These are phyloP conservation scores for Saccharomyces jurei DNA, from an alignment of 805 yeast species.

Conservation along the genomic window DNA sequence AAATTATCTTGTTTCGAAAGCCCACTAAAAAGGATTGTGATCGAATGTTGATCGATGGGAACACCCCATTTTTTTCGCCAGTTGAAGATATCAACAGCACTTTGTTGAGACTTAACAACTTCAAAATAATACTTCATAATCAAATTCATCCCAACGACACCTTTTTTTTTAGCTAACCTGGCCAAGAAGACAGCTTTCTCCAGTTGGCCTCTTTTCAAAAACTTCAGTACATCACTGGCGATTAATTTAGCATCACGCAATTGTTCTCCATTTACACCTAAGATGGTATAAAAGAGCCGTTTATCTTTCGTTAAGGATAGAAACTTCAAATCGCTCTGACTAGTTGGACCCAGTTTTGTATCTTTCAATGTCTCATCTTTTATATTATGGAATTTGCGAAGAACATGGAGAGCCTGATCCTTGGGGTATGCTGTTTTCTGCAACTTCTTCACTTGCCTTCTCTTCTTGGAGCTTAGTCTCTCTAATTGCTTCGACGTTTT, in stretches of 20 bases:
- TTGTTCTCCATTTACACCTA: slow-evolving; percentile 54
- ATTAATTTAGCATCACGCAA: slow-evolving; percentile 51
- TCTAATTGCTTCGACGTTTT: slow-evolving; percentile 17
- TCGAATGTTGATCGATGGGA: slow-evolving; percentile 41
- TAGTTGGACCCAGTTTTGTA: slow-evolving; percentile 30
- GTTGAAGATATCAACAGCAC: slow-evolving; percentile 43
- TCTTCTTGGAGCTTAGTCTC: slow-evolving; percentile 12
- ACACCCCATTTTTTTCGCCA: slow-evolving; percentile 58
- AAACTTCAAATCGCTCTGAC: slow-evolving; percentile 29
- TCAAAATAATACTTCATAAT: slow-evolving; percentile 43
- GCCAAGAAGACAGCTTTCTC: slow-evolving; percentile 48
- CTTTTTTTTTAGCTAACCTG: slow-evolving; percentile 40
- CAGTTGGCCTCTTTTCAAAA: slow-evolving; percentile 42
- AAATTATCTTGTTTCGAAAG: slow-evolving; percentile 30
- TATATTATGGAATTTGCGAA: slow-evolving; percentile 11
- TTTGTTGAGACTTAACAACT: slow-evolving; percentile 34
- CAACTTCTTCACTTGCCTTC: slow-evolving; percentile 12
- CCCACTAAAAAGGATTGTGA: slow-evolving; percentile 41
- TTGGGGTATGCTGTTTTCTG: slow-evolving; percentile 23
- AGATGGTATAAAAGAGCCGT: slow-evolving; percentile 41
- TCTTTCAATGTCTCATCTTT: slow-evolving; percentile 15
- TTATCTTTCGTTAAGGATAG: slow-evolving; percentile 33
- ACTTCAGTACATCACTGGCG: slow-evolving; percentile 43
- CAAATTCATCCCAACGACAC: slow-evolving; percentile 57
- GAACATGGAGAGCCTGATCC: slow-evolving; percentile 21